These are phyloP conservation scores for Cydonia oblonga DNA, from an alignment of 331 rosid species.

Conservation along the genomic window DNA sequence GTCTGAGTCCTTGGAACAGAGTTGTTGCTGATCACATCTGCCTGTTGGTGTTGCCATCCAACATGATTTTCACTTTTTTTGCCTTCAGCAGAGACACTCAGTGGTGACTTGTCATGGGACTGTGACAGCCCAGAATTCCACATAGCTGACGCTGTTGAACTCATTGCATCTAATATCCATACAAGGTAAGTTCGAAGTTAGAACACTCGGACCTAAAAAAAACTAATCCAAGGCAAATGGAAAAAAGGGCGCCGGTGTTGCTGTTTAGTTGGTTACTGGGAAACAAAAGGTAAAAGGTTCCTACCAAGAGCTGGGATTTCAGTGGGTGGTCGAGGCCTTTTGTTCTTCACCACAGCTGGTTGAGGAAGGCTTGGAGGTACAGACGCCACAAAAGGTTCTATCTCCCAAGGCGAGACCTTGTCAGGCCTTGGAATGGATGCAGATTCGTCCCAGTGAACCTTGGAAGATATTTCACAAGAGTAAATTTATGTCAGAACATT, in stretches of 20 bases:
- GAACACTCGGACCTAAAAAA: neutral
- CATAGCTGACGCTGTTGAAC: slow-evolving; percentile 40
- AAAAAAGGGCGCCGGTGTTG: neutral
- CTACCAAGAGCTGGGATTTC: slow-evolving; percentile 40
- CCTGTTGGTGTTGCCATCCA: slow-evolving; percentile 43
- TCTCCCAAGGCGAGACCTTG: slow-evolving; percentile 83
- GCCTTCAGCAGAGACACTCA: slow-evolving; percentile 30
- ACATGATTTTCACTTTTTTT: slow-evolving; percentile 32
- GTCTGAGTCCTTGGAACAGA: slow-evolving; percentile 32
- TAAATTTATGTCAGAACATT: neutral
- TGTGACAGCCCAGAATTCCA: slow-evolving; percentile 42
- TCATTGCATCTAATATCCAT: slow-evolving; percentile 28
- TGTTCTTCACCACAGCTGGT: slow-evolving; percentile 37
- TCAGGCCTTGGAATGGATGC: slow-evolving; percentile 63
- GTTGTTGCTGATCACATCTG: slow-evolving; percentile 32
- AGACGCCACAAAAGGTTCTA: slow-evolving; percentile 54
- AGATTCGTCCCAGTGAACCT: slow-evolving; percentile 91
- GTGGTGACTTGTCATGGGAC: slow-evolving; percentile 36
- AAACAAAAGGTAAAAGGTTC: neutral
- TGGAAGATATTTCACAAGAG: slow-evolving; percentile 17
- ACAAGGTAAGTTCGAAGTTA: neutral
- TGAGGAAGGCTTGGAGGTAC: slow-evolving; percentile 30
- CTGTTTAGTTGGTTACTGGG: neutral
- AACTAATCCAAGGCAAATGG: neutral
- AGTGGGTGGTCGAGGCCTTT: slow-evolving; percentile 54